Conservation (phyloP, 331 rosid genomes). For the Erythrophleum ivorense region DNA sequence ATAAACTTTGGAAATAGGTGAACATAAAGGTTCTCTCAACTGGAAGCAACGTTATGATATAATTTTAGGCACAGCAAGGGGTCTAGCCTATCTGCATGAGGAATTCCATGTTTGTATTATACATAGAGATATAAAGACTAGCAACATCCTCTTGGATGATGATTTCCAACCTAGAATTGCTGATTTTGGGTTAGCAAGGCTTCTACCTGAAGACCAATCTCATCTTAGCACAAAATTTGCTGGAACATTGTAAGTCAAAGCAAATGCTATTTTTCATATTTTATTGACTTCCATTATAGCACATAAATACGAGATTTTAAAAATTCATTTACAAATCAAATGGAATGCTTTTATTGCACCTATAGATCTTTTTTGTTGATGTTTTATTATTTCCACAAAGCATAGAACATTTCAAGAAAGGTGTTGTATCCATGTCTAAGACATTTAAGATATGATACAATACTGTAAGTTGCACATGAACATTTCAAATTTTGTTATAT, state of each 20-base stretch:
- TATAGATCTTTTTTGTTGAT: neutral
- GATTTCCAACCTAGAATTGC: conserved; percentile 68
- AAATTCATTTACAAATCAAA: neutral
- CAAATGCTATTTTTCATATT: neutral
- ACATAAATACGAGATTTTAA: neutral
- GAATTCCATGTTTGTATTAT: conserved; percentile 77
- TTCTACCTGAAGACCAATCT: conserved; percentile 62
- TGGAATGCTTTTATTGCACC: neutral
- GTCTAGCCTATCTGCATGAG: conserved; percentile 73
- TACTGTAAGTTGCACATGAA: too few species aligned
- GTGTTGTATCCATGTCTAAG: too few species aligned
- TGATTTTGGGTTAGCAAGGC: conserved; percentile 77
- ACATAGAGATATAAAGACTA: conserved; percentile 75
- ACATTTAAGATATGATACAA: too few species aligned
- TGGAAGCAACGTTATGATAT: conserved; percentile 68
- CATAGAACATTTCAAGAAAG: too few species aligned
- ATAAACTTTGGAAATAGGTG: conserved; percentile 43
- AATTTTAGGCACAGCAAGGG: conserved; percentile 69
- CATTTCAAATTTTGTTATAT: too few species aligned
- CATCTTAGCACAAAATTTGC: conserved; percentile 79
- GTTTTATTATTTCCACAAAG: neutral
- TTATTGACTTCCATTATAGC: neutral
- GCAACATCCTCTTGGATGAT: conserved; percentile 70
- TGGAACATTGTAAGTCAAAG: conserved; percentile 67
- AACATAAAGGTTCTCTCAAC: conserved; percentile 52